Conservation (phyloP, 441 rosid genomes). For the Kokia cookei region DNA sequence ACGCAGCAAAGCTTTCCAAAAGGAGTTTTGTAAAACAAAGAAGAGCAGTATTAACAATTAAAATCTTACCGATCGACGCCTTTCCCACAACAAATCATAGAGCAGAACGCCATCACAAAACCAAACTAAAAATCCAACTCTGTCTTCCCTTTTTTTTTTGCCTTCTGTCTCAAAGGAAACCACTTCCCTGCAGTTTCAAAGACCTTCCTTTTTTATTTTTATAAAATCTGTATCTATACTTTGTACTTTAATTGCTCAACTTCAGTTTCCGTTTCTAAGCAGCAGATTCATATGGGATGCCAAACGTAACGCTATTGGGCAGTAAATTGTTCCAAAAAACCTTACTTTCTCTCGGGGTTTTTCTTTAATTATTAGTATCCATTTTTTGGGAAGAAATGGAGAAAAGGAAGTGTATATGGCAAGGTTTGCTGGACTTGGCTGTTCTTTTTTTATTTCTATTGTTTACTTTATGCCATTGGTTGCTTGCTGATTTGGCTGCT, state of each 20-base stretch:
- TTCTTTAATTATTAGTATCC: neutral
- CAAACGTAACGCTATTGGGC: conserved; percentile 11
- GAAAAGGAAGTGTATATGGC: neutral
- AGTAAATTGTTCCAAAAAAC: neutral
- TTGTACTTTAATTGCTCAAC: neutral
- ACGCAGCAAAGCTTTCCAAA: neutral
- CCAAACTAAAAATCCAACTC: conserved; percentile 29
- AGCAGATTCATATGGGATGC: conserved; percentile 13
- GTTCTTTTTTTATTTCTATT: neutral
- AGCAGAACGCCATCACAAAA: conserved; percentile 55
- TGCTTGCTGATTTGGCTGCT: neutral
- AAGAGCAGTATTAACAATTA: neutral
- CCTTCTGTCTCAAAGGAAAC: neutral
- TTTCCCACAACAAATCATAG: conserved; percentile 61
- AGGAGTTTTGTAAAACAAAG: neutral
- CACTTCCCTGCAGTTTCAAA: neutral
- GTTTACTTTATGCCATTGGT: neutral
- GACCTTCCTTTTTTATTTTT: neutral
- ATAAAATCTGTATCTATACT: neutral
- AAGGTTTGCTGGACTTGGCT: neutral
- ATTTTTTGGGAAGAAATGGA: neutral
- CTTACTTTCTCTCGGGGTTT: neutral
- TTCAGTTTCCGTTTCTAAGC: neutral
- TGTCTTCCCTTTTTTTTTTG: neutral
- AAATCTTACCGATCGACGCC: conserved; percentile 61